Evolutionary conservation across 805 yeast species (phyloP).

Genomic region (Debaryomyces maramus): DNA sequence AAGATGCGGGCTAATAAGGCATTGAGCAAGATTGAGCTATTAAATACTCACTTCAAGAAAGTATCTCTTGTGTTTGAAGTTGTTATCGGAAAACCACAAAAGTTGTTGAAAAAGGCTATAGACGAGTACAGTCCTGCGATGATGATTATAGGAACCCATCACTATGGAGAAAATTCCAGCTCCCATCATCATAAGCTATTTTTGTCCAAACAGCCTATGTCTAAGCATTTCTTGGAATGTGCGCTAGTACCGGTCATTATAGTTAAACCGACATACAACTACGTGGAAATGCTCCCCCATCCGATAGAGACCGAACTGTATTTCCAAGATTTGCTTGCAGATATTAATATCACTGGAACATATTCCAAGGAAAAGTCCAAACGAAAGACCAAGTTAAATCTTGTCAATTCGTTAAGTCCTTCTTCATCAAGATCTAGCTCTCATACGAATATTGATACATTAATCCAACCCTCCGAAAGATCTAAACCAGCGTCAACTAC

Average conservation of each 20-base stretch:
- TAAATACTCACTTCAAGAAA: conserved; percentile 37
- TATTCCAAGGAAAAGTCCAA: conserved; percentile 18
- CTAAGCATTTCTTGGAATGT: conserved; percentile 42
- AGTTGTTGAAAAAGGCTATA: conserved; percentile 37
- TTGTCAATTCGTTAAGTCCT: conserved; percentile 16
- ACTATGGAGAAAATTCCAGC: conserved; percentile 20
- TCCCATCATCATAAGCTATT: conserved; percentile 18
- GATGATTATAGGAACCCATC: conserved; percentile 46
- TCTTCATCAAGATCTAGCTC: conserved; percentile 17
- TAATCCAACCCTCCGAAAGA: conserved; percentile 6
- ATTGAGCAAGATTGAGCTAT: conserved; percentile 30
- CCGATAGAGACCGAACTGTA: conserved; percentile 37
- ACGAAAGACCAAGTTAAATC: conserved; percentile 11
- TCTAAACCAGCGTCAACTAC: neutral
- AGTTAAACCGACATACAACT: conserved; percentile 40
- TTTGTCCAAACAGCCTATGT: conserved; percentile 34
- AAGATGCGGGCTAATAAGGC: conserved; percentile 26
- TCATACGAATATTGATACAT: conserved; percentile 13
- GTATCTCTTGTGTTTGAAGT: conserved; percentile 41
- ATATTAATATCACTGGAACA: conserved; percentile 22
- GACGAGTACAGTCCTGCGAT: conserved; percentile 44
- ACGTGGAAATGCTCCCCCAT: conserved; percentile 26
- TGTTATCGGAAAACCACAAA: conserved; percentile 43
- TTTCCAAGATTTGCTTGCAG: conserved; percentile 35
- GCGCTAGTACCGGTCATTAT: conserved; percentile 46